Base-by-base conservation (phyloP, 129 eudicot genomes). In the Pseudognaphalium luteoalbum region DNA sequence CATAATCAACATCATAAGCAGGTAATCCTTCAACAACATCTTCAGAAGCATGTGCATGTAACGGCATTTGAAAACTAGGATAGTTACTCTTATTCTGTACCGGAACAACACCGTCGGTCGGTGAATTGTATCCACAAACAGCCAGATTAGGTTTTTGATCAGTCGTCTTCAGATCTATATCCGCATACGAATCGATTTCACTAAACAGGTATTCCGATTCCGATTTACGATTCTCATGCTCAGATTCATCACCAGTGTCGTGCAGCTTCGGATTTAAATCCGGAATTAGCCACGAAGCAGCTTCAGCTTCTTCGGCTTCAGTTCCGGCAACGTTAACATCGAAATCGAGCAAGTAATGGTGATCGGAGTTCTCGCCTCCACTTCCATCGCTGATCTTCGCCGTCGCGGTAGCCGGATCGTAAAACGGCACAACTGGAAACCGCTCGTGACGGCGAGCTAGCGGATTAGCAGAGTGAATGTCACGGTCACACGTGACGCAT, bases 361-460 rank as follows among this genome's bases (percentile, higher is more conserved):
- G 78, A 28, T 76, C 80, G 28, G 47, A 56, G 15, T 44, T 82
- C 4, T 81, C 76, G 7, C 61, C 76, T 16, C 52, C 71, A 12
- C 37, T 66, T 16, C 76, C 68, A 14, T 64, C 80, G 20, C 81
- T 68, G 41, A 39, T 11, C 54, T 76, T 84, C 30, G 80, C 50
- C 10, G 83, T 72, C 54, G 82, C 16, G 15, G 80, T 70, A 4
- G 86, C 76, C 3, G 85, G 57, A 72, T 92, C 92, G 39, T 78
- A 83, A 76, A 92, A 92, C 60, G 96, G 95, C 16, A 79, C 84
- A 9, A 90, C 85, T 0, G 96, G 89, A 41, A 90, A 19, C 50
- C 98, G 89, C 77, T 90, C 90, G 78, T 93, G 98, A n/a, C 98
- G 89, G 39, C 92, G 91, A 8, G 98, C 91, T 3, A 90, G 85